Evolutionary conservation across 2,329 filamentous ascomycete genomes (phyloP), one percentile per base, ranked within the genome.

Genomic region (Sporothrix humicola): DNA sequence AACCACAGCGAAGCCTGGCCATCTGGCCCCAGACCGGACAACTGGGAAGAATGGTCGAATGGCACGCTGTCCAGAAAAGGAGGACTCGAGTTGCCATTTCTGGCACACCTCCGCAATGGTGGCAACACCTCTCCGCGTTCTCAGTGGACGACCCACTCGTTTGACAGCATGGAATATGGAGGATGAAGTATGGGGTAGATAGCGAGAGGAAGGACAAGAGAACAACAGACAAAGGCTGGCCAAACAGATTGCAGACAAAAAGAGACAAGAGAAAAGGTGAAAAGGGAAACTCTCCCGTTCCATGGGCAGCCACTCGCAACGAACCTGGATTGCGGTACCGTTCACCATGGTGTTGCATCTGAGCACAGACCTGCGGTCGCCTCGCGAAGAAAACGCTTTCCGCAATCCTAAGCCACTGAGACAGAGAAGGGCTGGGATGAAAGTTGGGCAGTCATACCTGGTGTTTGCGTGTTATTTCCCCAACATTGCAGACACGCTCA

Each of bases 1-100:
- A 52, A 68, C 46, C 46, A 12, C 6, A 52, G 46, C 7, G 2
- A 26, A 7, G 65, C 65, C 20, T 17, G 15, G 12, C 44, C 15
- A n/a, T 12, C 59, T 20, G 65, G 23, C 65, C 46, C 23, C 4
- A 66, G 46, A 50, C 42, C 44, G 20, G 63, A 26, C 44, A 48
- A 31, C 17, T 52, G 23, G 46, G 5, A 31, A 52, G 15, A 10
- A 31, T 52, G 46, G 65, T 52, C 65, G 65, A 31, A 68, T 52
- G 48, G 23, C 20, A 68, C 65, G 31, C 26, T 52, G 65, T 52
- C 65, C 31, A 23, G 66, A 31, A 56, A 56, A 56, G 31, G 23
- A 37, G 63, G 23, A 56, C 66, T 69, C 50, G 31, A 56, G 48
- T 54, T 54, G 48, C 66, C 66, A 37, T 56, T 69, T 69, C 66